Evolutionary conservation across 2,329 filamentous ascomycete genomes (phyloP).

Genomic region (Alternaria sp.): DNA sequence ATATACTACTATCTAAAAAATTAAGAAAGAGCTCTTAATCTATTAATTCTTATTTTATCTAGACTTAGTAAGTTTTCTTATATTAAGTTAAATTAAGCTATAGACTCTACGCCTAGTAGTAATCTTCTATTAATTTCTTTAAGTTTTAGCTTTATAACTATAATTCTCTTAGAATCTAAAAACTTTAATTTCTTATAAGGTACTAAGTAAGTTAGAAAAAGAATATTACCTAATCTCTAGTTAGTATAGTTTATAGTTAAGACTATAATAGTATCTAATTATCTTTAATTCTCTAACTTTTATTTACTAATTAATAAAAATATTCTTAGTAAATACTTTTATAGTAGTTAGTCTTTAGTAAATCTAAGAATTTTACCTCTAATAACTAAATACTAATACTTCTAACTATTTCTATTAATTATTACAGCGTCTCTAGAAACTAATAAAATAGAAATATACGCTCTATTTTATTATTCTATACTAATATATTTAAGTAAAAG

Average conservation of each 20-base stretch:
- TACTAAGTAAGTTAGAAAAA: slow-evolving; percentile 38
- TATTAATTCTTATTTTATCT: slow-evolving; percentile 53
- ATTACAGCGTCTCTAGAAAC: slow-evolving; percentile 16
- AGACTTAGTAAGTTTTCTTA: slow-evolving; percentile 50
- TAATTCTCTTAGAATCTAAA: slow-evolving; percentile 46
- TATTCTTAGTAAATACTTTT: slow-evolving; percentile 18
- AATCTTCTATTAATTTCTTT: slow-evolving; percentile 13
- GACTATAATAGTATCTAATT: slow-evolving; percentile 20
- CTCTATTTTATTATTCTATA: slow-evolving; percentile 20
- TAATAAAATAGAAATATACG: slow-evolving; percentile 13
- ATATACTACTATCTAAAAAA: slow-evolving; percentile 20
- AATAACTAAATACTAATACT: slow-evolving; percentile 17
- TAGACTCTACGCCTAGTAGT: slow-evolving; percentile 11
- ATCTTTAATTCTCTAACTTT: slow-evolving; percentile 19
- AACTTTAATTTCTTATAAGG: slow-evolving; percentile 48
- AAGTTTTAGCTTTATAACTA: slow-evolving; percentile 17
- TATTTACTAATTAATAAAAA: slow-evolving; percentile 23
- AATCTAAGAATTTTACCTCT: slow-evolving; percentile 20
- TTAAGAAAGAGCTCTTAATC: slow-evolving; percentile 36
- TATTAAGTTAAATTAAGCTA: slow-evolving; percentile 50
- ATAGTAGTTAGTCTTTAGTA: slow-evolving; percentile 22
- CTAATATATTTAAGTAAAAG: slow-evolving; percentile 18
- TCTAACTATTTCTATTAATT: slow-evolving; percentile 16
- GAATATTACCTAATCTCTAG: slow-evolving; percentile 43
- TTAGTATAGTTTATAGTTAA: slow-evolving; percentile 30